These are phyloP conservation scores for Leptographium procerum DNA, from an alignment of 2,329 filamentous ascomycete genomes.

Conservation along the genomic window DNA sequence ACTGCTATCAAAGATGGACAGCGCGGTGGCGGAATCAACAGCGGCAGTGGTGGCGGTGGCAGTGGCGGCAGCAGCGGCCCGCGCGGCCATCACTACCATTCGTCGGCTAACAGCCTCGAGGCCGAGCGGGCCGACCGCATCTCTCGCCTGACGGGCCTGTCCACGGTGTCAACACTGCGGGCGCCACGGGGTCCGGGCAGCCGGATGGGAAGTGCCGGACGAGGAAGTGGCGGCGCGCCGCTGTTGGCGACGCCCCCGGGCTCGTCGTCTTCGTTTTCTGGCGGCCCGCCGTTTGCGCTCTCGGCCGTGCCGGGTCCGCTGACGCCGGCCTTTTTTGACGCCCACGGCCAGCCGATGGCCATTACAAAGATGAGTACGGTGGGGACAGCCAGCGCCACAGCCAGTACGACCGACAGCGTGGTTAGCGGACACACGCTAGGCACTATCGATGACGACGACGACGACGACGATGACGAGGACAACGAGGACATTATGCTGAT, in stretches of 20 bases:
- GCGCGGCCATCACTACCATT: constrained; percentile 42
- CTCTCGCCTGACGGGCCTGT: constrained; percentile 84
- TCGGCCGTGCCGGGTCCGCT: constrained; percentile 20
- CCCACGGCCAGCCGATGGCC: constrained; percentile 54
- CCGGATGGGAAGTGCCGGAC: constrained; percentile 18
- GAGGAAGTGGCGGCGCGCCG: constrained; percentile 9
- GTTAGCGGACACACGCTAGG: constrained; percentile 7
- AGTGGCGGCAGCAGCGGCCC: constrained; percentile 33
- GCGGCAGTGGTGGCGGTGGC: constrained; percentile 20
- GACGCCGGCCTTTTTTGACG: constrained; percentile 70
- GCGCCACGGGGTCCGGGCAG: constrained; percentile 18
- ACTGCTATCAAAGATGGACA: constrained; percentile 96
- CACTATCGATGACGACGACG: constrained; percentile 25
- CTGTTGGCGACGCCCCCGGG: background rate
- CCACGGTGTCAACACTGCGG: constrained; percentile 68
- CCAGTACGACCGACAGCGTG: constrained; percentile 28
- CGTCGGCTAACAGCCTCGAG: constrained; percentile 65
- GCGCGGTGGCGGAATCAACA: constrained; percentile 42
- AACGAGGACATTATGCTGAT: constrained; percentile 11
- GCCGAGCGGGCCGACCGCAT: constrained; percentile 92
- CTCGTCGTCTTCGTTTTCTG: background rate
- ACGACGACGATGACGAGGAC: constrained; percentile 34
- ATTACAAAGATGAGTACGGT: constrained; percentile 79
- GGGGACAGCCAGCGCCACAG: constrained; percentile 79
- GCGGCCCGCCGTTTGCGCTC: background rate